Base-by-base conservation (phyloP, 371 early-diverging fungal species). In the Apophysomyces trapeziformis region DNA sequence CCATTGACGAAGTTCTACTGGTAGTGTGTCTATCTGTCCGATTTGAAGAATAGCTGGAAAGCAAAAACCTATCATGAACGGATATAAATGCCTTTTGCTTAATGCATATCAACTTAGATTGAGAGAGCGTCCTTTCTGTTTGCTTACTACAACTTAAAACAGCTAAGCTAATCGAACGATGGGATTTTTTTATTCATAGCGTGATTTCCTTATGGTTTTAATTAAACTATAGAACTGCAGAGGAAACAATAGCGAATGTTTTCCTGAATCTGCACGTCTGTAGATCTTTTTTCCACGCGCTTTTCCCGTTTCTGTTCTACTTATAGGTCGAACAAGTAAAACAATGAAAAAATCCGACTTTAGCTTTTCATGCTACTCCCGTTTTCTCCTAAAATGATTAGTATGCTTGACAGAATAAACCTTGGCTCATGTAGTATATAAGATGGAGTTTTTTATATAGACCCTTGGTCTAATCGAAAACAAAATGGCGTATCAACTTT, bases 1-100 rank as follows among this genome's bases (percentile, higher is more conserved):
- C 79, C 2, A 2, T 76, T 6, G 91, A 91, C 69, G 93, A 91
- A 6, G 37, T 72, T 43, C 63, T 83, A 45, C 83, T 91, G 47
- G 89, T 91, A 89, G 50, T 2, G 1, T 26, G 32, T 2, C 71
- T 36, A 69, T 90, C 35, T 89, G 90, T 62, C 69, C 89, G 18
- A 73, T 84, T 1, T 85, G 4, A 41, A 41, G 13, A 6, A 41
- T 11, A 41, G 41, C 2, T 11, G 41, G 0, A 41, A 5, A 41
- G 2, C 2, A 26, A 26, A 26, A 26, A 2, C 32, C 2, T 2
- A 26, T 26, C 32, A 41, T 41, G 41, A 1, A 41, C 5, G 8
- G 41, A 13, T 41, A 13, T 2, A 26, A 1, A 41, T 2, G 41
- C 13, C 8, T 41, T 13, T 41, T 41, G 5, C 8, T 13, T 41